Evolutionary conservation across 352 stramenopile species (phyloP).

Genomic region (Phytophthora syringae): DNA sequence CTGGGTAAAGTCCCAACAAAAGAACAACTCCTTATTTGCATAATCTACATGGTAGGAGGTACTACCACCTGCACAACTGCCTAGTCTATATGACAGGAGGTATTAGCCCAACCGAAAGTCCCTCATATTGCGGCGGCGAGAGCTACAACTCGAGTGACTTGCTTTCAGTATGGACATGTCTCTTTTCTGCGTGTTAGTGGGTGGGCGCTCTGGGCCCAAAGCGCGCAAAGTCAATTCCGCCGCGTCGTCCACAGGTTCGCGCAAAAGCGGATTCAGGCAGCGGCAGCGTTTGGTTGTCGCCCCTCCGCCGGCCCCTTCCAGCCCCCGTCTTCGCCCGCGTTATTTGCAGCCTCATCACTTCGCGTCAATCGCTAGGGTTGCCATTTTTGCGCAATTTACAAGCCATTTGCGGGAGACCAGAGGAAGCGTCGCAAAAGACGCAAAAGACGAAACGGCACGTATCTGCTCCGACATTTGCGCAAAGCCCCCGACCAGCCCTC

Average conservation of each 20-base stretch:
- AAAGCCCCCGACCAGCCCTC: constrained; percentile 8
- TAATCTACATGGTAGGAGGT: no score
- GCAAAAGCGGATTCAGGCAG: constrained; percentile 26
- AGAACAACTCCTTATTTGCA: no score
- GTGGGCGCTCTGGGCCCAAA: constrained; percentile 12
- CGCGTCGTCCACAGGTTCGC: constrained; percentile 8
- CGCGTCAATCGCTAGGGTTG: background rate
- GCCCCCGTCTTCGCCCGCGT: background rate
- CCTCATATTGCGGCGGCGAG: constrained; percentile 5
- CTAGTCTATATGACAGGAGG: no score
- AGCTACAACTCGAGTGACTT: constrained; percentile 18
- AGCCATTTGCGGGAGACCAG: background rate
- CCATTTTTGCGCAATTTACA: background rate
- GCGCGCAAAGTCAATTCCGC: constrained; percentile 18
- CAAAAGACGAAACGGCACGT: no score
- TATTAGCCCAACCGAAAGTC: no score
- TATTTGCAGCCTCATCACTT: constrained; percentile 1
- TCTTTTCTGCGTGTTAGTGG: constrained; percentile 26
- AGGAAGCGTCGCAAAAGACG: background rate
- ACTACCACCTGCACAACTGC: no score
- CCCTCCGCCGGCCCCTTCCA: constrained; percentile 10
- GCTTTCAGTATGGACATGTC: constrained; percentile 14
- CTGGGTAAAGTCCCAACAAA: no score
- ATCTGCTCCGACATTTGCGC: background rate
- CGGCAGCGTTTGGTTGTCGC: constrained; percentile 51